Conservation (phyloP, 192 early-diverging fungal species). For the Mortierella hygrophila region DNA sequence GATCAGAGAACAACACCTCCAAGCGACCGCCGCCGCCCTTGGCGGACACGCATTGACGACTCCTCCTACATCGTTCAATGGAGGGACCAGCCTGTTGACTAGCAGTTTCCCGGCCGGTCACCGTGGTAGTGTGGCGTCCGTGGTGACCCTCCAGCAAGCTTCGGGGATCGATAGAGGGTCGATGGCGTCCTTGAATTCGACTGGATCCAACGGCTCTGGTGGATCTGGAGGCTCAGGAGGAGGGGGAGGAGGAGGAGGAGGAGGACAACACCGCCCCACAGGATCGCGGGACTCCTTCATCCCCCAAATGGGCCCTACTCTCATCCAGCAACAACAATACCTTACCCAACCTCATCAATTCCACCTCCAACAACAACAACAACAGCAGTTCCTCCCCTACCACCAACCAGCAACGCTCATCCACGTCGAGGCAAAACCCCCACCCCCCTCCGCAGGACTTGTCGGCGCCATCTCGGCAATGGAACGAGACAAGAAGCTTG, state of each 20-base stretch:
- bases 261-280: background rate
- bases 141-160: conserved; percentile 3
- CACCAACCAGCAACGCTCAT: conserved; percentile 19
- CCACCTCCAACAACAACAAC: background rate
- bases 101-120: conserved; percentile 49
- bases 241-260: background rate
- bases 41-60: background rate
- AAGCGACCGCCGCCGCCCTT: conserved; percentile 4
- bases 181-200: conserved; percentile 25
- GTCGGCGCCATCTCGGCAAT: conserved; percentile 45
- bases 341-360: background rate
- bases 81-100: conserved; percentile 14
- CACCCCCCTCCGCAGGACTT: conserved; percentile 46
- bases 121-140: conserved; percentile 20
- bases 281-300: background rate
- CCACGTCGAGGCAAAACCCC: conserved; percentile 52
- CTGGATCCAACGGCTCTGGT: conserved; percentile 20
- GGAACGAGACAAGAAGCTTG: conserved; percentile 53
- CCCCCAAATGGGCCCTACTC: background rate
- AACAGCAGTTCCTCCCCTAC: conserved; percentile 4
- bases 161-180: conserved; percentile 21
- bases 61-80: background rate
- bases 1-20: conserved; percentile 5
- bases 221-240: background rate
- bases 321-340: background rate